phyloP scores from a whole-genome alignment of 2,329 filamentous ascomycete species.

The Ascochyta lentis region DNA sequence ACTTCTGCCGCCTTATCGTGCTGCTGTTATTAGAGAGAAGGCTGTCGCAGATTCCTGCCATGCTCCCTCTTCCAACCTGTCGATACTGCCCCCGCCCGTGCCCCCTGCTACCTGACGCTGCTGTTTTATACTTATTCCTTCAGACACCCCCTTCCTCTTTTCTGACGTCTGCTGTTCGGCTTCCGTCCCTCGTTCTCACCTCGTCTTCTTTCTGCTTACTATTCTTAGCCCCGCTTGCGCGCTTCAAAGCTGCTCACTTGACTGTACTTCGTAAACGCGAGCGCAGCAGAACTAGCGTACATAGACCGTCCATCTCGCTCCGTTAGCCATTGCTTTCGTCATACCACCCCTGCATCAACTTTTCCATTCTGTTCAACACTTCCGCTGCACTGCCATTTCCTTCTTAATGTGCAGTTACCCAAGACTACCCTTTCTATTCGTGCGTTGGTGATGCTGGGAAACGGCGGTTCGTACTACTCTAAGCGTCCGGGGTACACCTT shows the following conservation, averaged over 20 bases:
- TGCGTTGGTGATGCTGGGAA: slow-evolving; percentile 26
- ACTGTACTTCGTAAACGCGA: background rate
- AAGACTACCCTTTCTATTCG: slow-evolving; percentile 9
- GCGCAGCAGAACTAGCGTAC: slow-evolving; percentile 2
- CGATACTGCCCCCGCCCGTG: slow-evolving; percentile 21
- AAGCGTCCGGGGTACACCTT: slow-evolving; percentile 29
- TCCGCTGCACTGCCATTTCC: slow-evolving; percentile 9
- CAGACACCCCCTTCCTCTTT: slow-evolving; percentile 25
- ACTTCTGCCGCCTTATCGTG: slow-evolving; percentile 1
- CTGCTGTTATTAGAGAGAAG: slow-evolving; percentile 14
- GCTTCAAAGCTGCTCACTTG: slow-evolving; percentile 5
- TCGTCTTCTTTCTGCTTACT: slow-evolving; percentile 23
- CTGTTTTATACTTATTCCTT: slow-evolving; percentile 42
- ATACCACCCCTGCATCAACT: background rate
- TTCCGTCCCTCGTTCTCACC: slow-evolving; percentile 32
- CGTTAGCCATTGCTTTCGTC: slow-evolving; percentile 10
- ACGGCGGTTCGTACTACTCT: slow-evolving; percentile 16
- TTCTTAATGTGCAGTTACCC: slow-evolving; percentile 28
- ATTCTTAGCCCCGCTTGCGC: slow-evolving; percentile 17
- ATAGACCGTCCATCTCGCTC: slow-evolving; percentile 11
- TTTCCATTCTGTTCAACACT: background rate
- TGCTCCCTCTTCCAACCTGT: slow-evolving; percentile 16
- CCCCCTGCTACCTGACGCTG: slow-evolving; percentile 18
- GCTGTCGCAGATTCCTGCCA: slow-evolving; percentile 20
- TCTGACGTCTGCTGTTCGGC: slow-evolving; percentile 29